Base-by-base conservation (phyloP, 164 flowering plant species). In the Umbilicus rupestris region DNA sequence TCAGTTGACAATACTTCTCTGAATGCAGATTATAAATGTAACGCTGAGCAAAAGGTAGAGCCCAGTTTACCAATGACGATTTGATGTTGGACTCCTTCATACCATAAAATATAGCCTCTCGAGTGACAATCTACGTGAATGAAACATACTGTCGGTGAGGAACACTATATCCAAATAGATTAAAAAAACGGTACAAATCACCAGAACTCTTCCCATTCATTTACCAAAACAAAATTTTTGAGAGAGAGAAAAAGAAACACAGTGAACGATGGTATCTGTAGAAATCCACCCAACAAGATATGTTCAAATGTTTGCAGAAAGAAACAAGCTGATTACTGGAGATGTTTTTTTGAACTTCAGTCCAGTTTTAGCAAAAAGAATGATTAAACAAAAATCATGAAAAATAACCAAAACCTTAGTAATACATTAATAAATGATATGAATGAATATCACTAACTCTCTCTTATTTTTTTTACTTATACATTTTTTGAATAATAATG, bases 31-130 rank as follows among this genome's bases (percentile, higher is more conserved):
- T 71, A 70, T 68, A 78, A 20, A 91, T 66, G 71, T 91, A 94
- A 28, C 96, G 92, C 65, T 94, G 99, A 42, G 96, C 96, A 78
- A 79, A 94, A 57, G 99, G 99, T 73, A 94, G 91, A 75, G 82
- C 80, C 97, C 96, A 89, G 66, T 82, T 73, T 45, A 94, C 79
- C 73, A 94, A 62, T 45, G 85, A 76, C 66, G 78, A 68, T 77
- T 80, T 85, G 15, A 73, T 75, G 62, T 78, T 73, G 31, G 65
- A 55, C 65, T 88, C 87, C 62, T 69, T 69, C 55, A 60, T 69
- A 49, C 88, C 87, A 76, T 82, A 75, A 74, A 75, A 83, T 69
- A 84, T 83, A 64, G 94, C 90, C 75, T 91, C 90, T 67, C 89
- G 94, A 72, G 82, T 83, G 15, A 89, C 82, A 63, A 88, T 81